Evolutionary conservation across 768 basidiomycete genomes (phyloP).

Genomic region (Boletus coccyginus): DNA sequence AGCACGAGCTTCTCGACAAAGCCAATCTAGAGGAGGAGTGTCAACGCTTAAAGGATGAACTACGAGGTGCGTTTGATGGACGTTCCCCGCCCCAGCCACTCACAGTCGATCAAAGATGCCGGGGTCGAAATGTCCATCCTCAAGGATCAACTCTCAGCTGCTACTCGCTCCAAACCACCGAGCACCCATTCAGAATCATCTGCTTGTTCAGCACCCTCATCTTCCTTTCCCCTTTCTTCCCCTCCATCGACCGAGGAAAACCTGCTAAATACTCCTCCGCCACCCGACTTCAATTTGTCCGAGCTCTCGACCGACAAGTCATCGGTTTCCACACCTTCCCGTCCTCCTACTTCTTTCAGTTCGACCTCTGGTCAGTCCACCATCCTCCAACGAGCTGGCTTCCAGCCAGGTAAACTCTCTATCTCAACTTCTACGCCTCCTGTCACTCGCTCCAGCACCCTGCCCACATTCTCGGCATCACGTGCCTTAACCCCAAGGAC

Average conservation of each 20-base stretch:
- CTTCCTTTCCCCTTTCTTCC: constrained; percentile 34
- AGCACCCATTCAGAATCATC: constrained; percentile 26
- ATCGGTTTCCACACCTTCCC: constrained; percentile 34
- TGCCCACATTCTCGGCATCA: constrained; percentile 49
- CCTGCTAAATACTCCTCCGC: constrained; percentile 55
- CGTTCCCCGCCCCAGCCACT: constrained; percentile 1
- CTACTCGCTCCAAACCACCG: constrained; percentile 34
- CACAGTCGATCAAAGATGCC: constrained; percentile 55
- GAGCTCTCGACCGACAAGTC: constrained; percentile 51
- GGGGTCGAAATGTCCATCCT: constrained; percentile 82
- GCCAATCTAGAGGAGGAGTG: constrained; percentile 86
- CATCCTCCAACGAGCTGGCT: constrained; percentile 51
- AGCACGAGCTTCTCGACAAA: constrained; percentile 92
- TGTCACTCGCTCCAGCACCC: constrained; percentile 55
- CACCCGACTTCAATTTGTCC: constrained; percentile 57
- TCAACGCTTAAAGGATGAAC: constrained; percentile 89
- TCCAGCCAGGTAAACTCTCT: constrained; percentile 43
- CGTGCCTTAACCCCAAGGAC: constrained; percentile 46
- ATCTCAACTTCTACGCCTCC: constrained; percentile 44
- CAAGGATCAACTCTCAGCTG: constrained; percentile 63
- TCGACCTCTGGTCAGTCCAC: constrained; percentile 42
- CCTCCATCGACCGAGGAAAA: constrained; percentile 45
- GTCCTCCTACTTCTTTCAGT: constrained; percentile 29
- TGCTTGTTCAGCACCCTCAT: constrained; percentile 28
- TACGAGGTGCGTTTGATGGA: constrained; percentile 70